phyloP scores from a whole-genome alignment of 805 yeast species.

The Candida chauliodis region DNA sequence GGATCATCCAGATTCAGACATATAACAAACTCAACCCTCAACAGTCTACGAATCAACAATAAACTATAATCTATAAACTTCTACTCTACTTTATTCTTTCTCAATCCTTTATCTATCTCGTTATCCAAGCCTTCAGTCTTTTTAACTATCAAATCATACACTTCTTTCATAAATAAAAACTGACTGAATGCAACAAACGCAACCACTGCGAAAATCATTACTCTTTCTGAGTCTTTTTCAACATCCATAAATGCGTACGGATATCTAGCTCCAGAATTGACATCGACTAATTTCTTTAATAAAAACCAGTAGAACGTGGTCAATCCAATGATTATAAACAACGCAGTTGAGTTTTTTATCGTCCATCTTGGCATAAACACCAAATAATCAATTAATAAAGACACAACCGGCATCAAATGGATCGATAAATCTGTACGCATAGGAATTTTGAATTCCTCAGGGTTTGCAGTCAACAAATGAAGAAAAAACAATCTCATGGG shows the following conservation, averaged over 20 bases:
- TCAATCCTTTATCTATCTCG: slow-evolving; percentile 10
- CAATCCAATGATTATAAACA: slow-evolving; percentile 33
- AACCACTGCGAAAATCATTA: slow-evolving; percentile 47
- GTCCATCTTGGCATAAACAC: slow-evolving; percentile 47
- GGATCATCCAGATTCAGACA: slow-evolving; percentile 72
- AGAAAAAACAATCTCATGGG: slow-evolving; percentile 53
- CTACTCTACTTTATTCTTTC: slow-evolving; percentile 6
- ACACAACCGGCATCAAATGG: slow-evolving; percentile 56
- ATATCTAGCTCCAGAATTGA: slow-evolving; percentile 45
- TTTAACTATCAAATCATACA: slow-evolving; percentile 19
- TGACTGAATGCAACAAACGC: slow-evolving; percentile 29
- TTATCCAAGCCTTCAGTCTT: slow-evolving; percentile 11
- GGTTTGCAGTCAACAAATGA: slow-evolving; percentile 43
- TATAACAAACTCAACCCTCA: slow-evolving; percentile 28
- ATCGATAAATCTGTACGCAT: slow-evolving; percentile 51
- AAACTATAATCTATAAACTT: slow-evolving; percentile 3
- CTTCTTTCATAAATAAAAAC: slow-evolving; percentile 24
- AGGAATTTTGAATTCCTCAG: slow-evolving; percentile 38
- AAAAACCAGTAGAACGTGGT: slow-evolving; percentile 52
- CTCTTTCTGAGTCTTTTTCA: slow-evolving; percentile 38
- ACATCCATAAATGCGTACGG: slow-evolving; percentile 72
- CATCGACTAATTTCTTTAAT: slow-evolving; percentile 46
- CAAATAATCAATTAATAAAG: slow-evolving; percentile 54
- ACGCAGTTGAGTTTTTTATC: slow-evolving; percentile 30
- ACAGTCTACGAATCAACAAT: slow-evolving; percentile 8